Evolutionary conservation across 78 protist genomes (phyloP), one percentile per base, ranked within the genome.

Genomic region (Paratrimastix pyriformis): DNA sequence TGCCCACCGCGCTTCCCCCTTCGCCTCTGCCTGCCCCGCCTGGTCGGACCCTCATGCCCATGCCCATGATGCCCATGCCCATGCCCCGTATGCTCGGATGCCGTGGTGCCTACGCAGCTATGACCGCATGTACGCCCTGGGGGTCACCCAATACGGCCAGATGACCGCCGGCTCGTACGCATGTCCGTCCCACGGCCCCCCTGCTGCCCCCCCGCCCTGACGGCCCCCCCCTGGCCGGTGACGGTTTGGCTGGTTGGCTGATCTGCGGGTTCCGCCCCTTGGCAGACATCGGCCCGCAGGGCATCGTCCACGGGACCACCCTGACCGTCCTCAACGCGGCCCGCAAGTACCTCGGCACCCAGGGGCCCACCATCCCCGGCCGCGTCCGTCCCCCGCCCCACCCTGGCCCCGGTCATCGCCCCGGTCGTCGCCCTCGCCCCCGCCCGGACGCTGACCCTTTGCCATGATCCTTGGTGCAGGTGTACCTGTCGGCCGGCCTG

Each of bases 261-360:
- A 57, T 76, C n/a, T 6, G 30, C 65, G 2, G 45, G 50, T 3
- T 58, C 65, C n/a, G n/a, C n/a, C n/a, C n/a, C 18, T 69, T n/a
- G 6, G 70, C 11, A 38, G 29, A 88, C 74, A 77, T 89, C 54
- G 93, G 93, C 13, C 86, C 91, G 44, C 88, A 86, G 40, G 93
- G 95, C 58, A 91, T 91, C 37, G 95, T 91, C 3, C 94, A 90
- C 74, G 95, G 95, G 38, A 91, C 95, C 13, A 86, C 92, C 7
- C 58, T 90, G 54, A 90, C 94, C 11, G 33, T 91, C 21, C 60
- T 90, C 59, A 90, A 90, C 65, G 95, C 95, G 5, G 94, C 82
- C 46, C 48, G 95, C 48, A 88, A 88, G 66, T 91, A 90, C 69
- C 69, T 54, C 6, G n/a, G n/a, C n/a, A n/a, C n/a, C 24, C 58